Evolutionary conservation across 176 grass and related monocot species (phyloP), one percentile per base, ranked within the genome.

Genomic region (Tuctoria greenei): DNA sequence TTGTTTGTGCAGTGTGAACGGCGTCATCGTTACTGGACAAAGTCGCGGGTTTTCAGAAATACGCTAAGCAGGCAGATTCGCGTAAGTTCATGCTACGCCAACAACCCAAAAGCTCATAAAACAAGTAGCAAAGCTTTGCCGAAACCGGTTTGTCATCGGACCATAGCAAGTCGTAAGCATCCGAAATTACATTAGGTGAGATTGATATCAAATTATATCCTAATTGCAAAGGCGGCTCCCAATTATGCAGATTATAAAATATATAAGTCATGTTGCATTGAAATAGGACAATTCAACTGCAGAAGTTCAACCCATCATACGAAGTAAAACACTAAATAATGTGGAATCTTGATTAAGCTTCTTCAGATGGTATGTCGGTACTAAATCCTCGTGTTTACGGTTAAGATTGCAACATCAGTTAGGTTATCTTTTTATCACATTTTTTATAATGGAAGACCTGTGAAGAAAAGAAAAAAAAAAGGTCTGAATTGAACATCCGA

Each of bases 1-100:
- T 12, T 15, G 42, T 77, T 46, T 40, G 78, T 57, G 72, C 21
- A 38, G 39, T 40, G 78, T 57, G 72, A 16, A 38, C 52, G 58
- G 73, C 14, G 49, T 34, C 58, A 38, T 51, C 50, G 25, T 40
- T 8, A 52, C 31, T 71, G 8, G 59, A 37, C 21, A 60, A 46
- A 28, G 15, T n/a, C 9, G 34, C 51, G 37, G 67, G 74, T 11
- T 28, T 10, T 0, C 0, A 0, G 0, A 1, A 79, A 15, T 79
- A 51, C 83, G 69, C 61, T 23, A 67, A 39, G 38, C 0, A 1
- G 0, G 0, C 0, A 1, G 3, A 31, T 51, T 77, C 0, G 28
- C 60, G 74, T 41, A 58, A 58, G 4, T 26, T 3, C 8, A 1
- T 4, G 20, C 7, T 64, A 64, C 31, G 4, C 59, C 11, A 77